Evolutionary conservation across 192 early-diverging fungal species (phyloP), one percentile per base, ranked within the genome.

Genomic region (Mycoemilia scoparia): DNA sequence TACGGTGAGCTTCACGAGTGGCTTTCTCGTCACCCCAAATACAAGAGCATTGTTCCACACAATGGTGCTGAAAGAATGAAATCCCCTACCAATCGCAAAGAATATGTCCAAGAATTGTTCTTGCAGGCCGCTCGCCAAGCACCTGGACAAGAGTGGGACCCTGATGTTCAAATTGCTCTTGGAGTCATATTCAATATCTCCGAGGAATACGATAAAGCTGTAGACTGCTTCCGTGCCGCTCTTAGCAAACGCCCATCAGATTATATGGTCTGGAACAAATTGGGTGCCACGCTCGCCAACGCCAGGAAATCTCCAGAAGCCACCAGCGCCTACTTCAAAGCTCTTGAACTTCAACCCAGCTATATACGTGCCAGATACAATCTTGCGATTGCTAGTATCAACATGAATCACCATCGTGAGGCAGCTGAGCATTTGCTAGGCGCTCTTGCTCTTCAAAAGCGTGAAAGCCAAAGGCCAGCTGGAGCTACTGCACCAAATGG

Each of bases 311-410:
- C 77, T 13, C 36, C 55, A 14, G 65, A 71, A 10, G 88, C 91
- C 6, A 82, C 92, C 5, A 82, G 87, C 7, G 90, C 92, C 17
- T 99, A 99, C 47, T 88, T 79, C 39, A 70, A 79, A 11, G 95
- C 91, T 2, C 68, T 99, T 22, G 73, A 88, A 46, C 77, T 99
- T 45, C 90, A 96, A 34, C 95, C 95, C 11, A 72, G 73, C 12
- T 99, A 79, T 66, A 77, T 99, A 26, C 77, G 95, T 17, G 95
- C 87, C 4, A 71, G 90, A 21, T 99, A 91, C 66, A 99, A 99
- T 57, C 57, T 99, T 14, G 84, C 88, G 7, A 79, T 99, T 29
- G 71, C 74, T 15, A 88, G 83, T 42, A 83, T 95, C 30, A 85
- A 89, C 51, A 49, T 96, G 35, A 73, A 76, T 8, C 72, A 83